Evolutionary conservation across 192 early-diverging fungal species (phyloP).

Genomic region (Coemansia aciculifera): DNA sequence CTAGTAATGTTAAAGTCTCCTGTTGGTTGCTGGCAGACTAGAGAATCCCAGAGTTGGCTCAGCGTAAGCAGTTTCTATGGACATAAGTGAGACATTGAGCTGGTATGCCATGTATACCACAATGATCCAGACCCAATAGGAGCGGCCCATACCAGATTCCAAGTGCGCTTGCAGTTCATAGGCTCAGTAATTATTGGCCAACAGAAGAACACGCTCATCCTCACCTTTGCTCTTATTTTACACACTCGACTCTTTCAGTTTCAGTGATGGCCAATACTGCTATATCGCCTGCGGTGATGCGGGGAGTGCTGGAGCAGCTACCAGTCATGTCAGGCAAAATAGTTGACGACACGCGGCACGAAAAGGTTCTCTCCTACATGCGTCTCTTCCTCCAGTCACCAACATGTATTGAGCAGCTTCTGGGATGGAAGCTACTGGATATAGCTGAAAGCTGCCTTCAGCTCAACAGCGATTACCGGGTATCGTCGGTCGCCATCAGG

Average conservation of each 20-base stretch:
- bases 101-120: no score
- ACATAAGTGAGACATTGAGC: no score
- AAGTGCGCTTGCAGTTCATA: neutral
- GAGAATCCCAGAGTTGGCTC: neutral
- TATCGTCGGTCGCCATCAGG: conserved; percentile 40
- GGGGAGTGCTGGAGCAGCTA: conserved; percentile 58
- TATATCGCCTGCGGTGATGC: conserved; percentile 40
- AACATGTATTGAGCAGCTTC: conserved; percentile 12
- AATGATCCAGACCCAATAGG: neutral
- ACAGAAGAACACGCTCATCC: neutral
- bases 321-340: conserved; percentile 69
- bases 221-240: neutral
- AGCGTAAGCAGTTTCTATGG: neutral
- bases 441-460: conserved; percentile 18
- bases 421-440: conserved; percentile 18
- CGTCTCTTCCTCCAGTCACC: conserved; percentile 28
- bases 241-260: neutral
- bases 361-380: conserved; percentile 73
- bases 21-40: no score
- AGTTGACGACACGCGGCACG: conserved; percentile 74
- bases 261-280: conserved; percentile 34
- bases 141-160: neutral
- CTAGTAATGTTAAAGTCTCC: no score
- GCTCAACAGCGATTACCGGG: conserved; percentile 29
- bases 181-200: neutral